Conservation (phyloP, 2,329 filamentous ascomycete species). For the Dactylellina leptospora region DNA sequence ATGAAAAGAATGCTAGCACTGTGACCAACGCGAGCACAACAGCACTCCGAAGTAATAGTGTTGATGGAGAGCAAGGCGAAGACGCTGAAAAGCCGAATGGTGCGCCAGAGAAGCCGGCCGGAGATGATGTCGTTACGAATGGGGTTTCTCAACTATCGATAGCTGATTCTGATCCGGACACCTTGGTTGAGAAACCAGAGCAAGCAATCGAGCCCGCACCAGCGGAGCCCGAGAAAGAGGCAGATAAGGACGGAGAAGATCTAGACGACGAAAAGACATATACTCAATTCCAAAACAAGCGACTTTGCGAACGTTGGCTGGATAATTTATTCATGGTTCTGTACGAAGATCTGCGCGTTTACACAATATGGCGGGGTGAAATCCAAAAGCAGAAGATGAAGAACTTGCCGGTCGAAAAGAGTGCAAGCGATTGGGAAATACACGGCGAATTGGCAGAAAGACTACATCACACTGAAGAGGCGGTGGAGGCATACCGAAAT, state of each 20-base stretch:
- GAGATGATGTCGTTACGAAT: conserved; percentile 58
- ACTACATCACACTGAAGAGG: conserved; percentile 88
- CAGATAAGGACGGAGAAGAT: conserved; percentile 60
- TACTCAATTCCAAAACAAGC: conserved; percentile 94
- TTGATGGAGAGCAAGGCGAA: conserved; percentile 58
- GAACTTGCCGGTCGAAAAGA: conserved; percentile 95
- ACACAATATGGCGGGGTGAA: conserved; percentile 99
- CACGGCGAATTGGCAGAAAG: conserved; percentile 90
- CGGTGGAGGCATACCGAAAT: conserved; percentile 88
- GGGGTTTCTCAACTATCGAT: conserved; percentile 58
- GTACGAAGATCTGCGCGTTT: conserved; percentile 92
- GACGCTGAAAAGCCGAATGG: conserved; percentile 54
- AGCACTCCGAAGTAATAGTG: conserved; percentile 60
- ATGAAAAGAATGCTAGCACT: conserved; percentile 73
- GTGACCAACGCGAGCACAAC: conserved; percentile 64
- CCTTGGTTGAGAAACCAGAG: conserved; percentile 76
- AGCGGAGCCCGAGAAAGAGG: conserved; percentile 66
- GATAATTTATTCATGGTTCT: conserved; percentile 99
- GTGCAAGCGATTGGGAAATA: conserved; percentile 97
- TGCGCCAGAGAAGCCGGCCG: conserved; percentile 42
- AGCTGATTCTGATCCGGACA: conserved; percentile 56
- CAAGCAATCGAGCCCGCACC: conserved; percentile 80
- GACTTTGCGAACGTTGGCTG: conserved; percentile 95
- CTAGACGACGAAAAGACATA: conserved; percentile 68
- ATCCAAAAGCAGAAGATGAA: conserved; percentile 95